A percentile compares a stretch with the other conserved stretches of the same genome.
Conservation (phyloP, 805 yeast species). For the Yarrowia alimentaria region DNA sequence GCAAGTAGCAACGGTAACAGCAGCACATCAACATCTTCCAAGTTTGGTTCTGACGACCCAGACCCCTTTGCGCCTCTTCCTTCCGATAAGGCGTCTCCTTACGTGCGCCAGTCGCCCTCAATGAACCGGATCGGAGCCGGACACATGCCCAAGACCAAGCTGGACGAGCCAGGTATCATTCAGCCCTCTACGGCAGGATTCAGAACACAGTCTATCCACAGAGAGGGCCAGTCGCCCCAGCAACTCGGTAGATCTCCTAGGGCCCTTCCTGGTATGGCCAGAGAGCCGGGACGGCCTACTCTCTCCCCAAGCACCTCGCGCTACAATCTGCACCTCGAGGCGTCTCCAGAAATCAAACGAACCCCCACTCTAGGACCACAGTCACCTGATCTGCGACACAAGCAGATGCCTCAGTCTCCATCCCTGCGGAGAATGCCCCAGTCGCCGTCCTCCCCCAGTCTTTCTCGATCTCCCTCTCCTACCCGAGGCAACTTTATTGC, state of each 20-base stretch:
- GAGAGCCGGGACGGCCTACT: no score
- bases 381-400: no score
- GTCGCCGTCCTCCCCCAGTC: slow-evolving; percentile 4
- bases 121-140: slow-evolving; percentile 23
- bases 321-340: slow-evolving; percentile 9
- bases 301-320: no score
- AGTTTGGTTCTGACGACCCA: background rate
- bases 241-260: slow-evolving; percentile 10
- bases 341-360: background rate
- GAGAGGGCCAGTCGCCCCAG: slow-evolving; percentile 23
- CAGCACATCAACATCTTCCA: no score
- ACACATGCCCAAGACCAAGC: slow-evolving; percentile 13
- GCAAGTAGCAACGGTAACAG: no score
- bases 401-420: no score
- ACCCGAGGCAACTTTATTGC: slow-evolving; percentile 35
- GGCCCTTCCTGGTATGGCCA: slow-evolving; percentile 25
- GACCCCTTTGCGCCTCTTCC: slow-evolving; percentile 20
- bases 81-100: slow-evolving; percentile 14
- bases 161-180: slow-evolving; percentile 23
- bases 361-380: background rate
- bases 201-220: slow-evolving; percentile 19
- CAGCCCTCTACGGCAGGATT: slow-evolving; percentile 7
- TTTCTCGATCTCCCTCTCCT: slow-evolving; percentile 31
- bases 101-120: slow-evolving; percentile 1
- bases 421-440: slow-evolving; percentile 3